Percentiles rank a stretch among this genome's conserved stretches.
phyloP scores from a whole-genome alignment of 1,284 basidiomycete species.

The Afroboletus lepidellus region DNA sequence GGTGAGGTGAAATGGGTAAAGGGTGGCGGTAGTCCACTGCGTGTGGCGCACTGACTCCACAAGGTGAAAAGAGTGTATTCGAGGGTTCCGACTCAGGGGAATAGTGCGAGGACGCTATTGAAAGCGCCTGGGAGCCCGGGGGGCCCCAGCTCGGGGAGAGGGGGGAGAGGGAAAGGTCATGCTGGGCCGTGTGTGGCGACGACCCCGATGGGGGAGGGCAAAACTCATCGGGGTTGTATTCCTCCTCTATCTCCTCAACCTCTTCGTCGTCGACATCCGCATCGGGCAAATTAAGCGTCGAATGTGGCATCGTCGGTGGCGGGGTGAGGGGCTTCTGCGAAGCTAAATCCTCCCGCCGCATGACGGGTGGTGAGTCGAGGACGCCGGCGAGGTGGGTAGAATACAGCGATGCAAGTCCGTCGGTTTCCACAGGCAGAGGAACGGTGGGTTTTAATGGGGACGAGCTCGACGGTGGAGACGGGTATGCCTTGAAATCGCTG shows the following conservation, averaged over 20 bases:
- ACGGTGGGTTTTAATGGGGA: constrained; percentile 37
- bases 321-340: constrained; percentile 39
- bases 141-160: constrained; percentile 36
- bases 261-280: constrained; percentile 22
- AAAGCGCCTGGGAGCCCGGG: constrained; percentile 10
- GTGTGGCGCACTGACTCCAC: constrained; percentile 7
- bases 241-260: constrained; percentile 17
- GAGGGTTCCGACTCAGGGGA: constrained; percentile 17
- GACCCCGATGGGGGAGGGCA: constrained; percentile 10
- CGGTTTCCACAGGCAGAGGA: constrained; percentile 32
- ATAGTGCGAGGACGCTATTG: constrained; percentile 18
- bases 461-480: constrained; percentile 39
- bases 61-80: constrained; percentile 24
- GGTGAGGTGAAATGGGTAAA: constrained; percentile 15
- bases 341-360: constrained; percentile 31
- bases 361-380: constrained; percentile 36
- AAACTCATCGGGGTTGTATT: constrained; percentile 24
- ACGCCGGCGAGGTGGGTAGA: constrained; percentile 27
- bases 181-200: constrained; percentile 12
- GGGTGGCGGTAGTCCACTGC: constrained; percentile 17
- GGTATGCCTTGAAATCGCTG: constrained; percentile 21
- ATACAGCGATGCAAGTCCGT: constrained; percentile 18
- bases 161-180: constrained; percentile 34
- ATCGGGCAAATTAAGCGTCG: constrained; percentile 38
- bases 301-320: constrained; percentile 41